These are phyloP conservation scores for Starmerella potacharoeniae DNA, from an alignment of 805 yeast species.

Conservation along the genomic window DNA sequence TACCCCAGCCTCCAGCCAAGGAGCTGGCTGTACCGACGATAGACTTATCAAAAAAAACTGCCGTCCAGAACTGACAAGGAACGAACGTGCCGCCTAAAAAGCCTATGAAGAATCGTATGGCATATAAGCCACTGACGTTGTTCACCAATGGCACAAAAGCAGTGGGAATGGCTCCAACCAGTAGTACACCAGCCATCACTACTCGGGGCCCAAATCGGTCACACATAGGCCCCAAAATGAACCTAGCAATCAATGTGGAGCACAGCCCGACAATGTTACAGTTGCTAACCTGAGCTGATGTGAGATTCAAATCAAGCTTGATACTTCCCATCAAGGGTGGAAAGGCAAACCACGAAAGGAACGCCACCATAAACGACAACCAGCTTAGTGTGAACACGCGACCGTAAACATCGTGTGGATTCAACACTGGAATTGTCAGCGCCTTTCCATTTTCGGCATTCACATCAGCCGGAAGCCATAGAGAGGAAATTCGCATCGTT, in stretches of 20 bases:
- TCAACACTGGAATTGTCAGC: slow-evolving; percentile 11
- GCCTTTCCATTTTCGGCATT: slow-evolving; percentile 17
- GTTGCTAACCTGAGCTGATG: slow-evolving; percentile 13
- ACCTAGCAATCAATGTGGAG: slow-evolving; percentile 14
- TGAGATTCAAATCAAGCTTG: slow-evolving; percentile 10
- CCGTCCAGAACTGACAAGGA: slow-evolving; percentile 17
- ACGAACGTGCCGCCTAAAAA: slow-evolving; percentile 25
- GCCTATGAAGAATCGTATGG: slow-evolving; percentile 28
- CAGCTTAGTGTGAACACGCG: slow-evolving; percentile 13
- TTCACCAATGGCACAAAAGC: slow-evolving; percentile 17
- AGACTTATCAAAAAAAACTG: slow-evolving; percentile 14
- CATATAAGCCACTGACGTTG: slow-evolving; percentile 24
- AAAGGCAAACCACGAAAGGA: slow-evolving; percentile 19
- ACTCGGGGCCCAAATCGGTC: slow-evolving; percentile 16
- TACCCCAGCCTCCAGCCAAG: slow-evolving; percentile 18
- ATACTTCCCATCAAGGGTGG: slow-evolving; percentile 16
- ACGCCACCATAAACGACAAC: slow-evolving; percentile 17
- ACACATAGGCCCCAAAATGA: slow-evolving; percentile 14
- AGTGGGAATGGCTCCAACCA: slow-evolving; percentile 16
- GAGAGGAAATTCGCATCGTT: slow-evolving; percentile 2
- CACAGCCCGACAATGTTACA: slow-evolving; percentile 17
- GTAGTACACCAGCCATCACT: slow-evolving; percentile 11
- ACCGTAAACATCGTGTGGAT: slow-evolving; percentile 14
- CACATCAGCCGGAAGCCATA: slow-evolving; percentile 14
- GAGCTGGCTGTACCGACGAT: slow-evolving; percentile 15